Conservation (phyloP, 1,284 basidiomycete species). For the Papiliotrema fonsecae region DNA sequence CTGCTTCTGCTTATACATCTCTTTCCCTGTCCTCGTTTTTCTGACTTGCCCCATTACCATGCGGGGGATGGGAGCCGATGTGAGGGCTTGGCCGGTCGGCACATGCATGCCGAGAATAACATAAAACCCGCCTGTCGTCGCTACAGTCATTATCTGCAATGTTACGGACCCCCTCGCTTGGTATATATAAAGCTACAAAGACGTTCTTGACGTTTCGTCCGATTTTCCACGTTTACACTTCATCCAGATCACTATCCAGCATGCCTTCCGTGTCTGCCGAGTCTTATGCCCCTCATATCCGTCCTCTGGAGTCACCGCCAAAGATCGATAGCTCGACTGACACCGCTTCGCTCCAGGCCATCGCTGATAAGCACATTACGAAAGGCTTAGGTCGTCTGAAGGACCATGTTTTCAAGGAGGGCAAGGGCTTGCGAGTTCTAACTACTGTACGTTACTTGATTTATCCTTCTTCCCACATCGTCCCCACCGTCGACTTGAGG, state of each 20-base stretch:
- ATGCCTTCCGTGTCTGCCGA: neutral
- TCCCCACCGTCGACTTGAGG: neutral
- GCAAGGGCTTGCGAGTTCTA: constrained; percentile 66
- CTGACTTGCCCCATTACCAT: too few relatives aligned
- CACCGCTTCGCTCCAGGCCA: constrained; percentile 19
- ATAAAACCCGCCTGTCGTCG: too few relatives aligned
- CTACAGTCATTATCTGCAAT: too few relatives aligned
- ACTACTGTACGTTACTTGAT: constrained; percentile 28
- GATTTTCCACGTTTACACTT: neutral
- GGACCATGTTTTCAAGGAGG: constrained; percentile 68
- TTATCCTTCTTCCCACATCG: neutral
- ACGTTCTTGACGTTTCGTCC: neutral
- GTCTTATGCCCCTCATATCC: constrained; percentile 11
- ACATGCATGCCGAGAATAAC: too few relatives aligned
- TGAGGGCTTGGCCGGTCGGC: too few relatives aligned
- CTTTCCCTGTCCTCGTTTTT: neutral
- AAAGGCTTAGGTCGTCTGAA: constrained; percentile 36
- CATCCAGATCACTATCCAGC: neutral
- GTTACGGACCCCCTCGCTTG: too few relatives aligned
- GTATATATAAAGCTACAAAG: too few relatives aligned
- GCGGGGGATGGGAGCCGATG: too few relatives aligned
- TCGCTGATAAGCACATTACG: constrained; percentile 38
- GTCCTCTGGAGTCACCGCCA: constrained; percentile 8
- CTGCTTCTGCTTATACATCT: neutral
- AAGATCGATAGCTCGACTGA: constrained; percentile 21